A percentile compares a stretch with the other conserved stretches of the same genome.
These are phyloP conservation scores for Hymenotorrendiella dingleyae DNA, from an alignment of 2,329 filamentous ascomycete species.

Conservation along the genomic window DNA sequence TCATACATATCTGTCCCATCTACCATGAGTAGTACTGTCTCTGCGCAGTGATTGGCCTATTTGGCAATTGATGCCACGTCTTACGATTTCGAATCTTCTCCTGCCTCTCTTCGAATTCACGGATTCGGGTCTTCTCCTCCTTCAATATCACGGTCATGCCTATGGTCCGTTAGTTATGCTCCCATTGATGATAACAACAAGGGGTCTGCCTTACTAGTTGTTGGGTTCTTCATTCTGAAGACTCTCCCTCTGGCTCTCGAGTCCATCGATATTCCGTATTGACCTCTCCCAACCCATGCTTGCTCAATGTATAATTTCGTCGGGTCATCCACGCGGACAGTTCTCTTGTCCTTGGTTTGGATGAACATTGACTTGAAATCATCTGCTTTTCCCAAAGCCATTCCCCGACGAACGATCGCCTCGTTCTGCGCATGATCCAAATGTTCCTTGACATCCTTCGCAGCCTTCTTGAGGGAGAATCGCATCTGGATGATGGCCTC, in stretches of 20 bases:
- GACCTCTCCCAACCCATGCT: slow-evolving; percentile 83
- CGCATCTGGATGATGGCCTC: slow-evolving; percentile 93
- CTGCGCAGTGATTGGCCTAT: slow-evolving; percentile 77
- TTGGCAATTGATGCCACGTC: slow-evolving; percentile 82
- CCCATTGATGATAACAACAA: neutral
- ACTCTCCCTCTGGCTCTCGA: slow-evolving; percentile 71
- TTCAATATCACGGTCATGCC: slow-evolving; percentile 78
- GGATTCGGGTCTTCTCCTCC: slow-evolving; percentile 84
- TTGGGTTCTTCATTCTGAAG: slow-evolving; percentile 62
- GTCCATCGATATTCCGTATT: slow-evolving; percentile 52
- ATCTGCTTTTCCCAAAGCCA: slow-evolving; percentile 58
- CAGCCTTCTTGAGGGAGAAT: slow-evolving; percentile 90
- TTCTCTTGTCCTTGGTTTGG: slow-evolving; percentile 67
- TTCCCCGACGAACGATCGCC: slow-evolving; percentile 73
- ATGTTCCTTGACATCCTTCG: slow-evolving; percentile 71
- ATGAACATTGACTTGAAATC: slow-evolving; percentile 49
- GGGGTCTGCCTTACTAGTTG: slow-evolving; percentile 58
- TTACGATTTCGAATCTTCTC: slow-evolving; percentile 69
- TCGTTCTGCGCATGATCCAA: slow-evolving; percentile 75
- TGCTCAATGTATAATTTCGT: slow-evolving; percentile 86
- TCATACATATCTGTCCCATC: too few species aligned
- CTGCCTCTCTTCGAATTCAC: slow-evolving; percentile 71
- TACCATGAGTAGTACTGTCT: slow-evolving; percentile 92
- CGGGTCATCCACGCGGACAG: slow-evolving; percentile 64
- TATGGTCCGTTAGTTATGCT: slow-evolving; percentile 31